Evolutionary conservation across 176 grass and related monocot species (phyloP), one percentile per base, ranked within the genome.

Genomic region (Oryza officinalis): DNA sequence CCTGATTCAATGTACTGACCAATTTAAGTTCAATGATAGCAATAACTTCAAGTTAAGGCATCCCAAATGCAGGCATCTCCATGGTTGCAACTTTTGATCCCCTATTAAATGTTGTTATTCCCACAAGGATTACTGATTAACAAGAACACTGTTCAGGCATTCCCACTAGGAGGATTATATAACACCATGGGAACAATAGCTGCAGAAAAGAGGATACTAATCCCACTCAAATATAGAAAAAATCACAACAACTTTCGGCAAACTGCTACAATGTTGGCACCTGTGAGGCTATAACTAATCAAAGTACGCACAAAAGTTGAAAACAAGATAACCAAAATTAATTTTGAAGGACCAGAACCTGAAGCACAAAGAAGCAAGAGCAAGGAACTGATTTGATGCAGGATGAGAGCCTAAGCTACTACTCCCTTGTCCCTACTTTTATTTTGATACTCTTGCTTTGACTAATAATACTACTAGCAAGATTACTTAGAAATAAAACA

Each of bases 371-470:
- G 37, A 38, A 38, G 37, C 37, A 38, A 38, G 37, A 38, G 37
- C 37, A 38, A 38, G 37, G 81, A 10, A 13, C 65, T 63, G 41
- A 77, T 86, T 86, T 63, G 13, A 84, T 37, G 3, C 25, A 72
- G 35, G 47, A 35, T 10, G 67, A 63, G 46, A 74, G 11, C 60
- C 71, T 64, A 54, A 65, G 27, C 38, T 40, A 40, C 1, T 37
- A 10, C 38, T 40, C 38, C 38, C 9, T 65, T 77, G 10, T 4
- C 68, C 38, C 26, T 23, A 33, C 65, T 44, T 26, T n/a, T 38
- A 50, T 57, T 30, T 44, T 72, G 43, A 9, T 72, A 72, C 72
- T 73, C 33, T 40, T 40, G 79, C 67, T 67, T 86, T 90, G 84
- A 86, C 74, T 72, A 67, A 33, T 63, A 73, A 26, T 49, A 59